Percentiles rank a stretch among this genome's conserved stretches.
Evolutionary conservation across 352 stramenopile species (phyloP).

Genomic region (Globisporangium abappressorium): DNA sequence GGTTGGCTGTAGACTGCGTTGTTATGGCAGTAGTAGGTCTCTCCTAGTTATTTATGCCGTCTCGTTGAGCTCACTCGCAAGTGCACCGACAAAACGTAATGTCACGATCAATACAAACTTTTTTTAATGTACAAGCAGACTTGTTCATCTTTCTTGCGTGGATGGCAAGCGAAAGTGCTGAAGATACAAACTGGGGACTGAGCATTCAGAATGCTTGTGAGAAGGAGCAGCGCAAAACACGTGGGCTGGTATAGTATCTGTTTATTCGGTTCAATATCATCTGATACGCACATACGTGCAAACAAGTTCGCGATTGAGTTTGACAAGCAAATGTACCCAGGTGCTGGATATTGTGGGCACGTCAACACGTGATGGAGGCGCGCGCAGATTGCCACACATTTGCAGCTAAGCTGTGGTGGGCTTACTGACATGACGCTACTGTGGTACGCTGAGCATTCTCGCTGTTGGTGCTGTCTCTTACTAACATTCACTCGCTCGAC

Average conservation of each 20-base stretch:
- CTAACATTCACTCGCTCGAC: background rate
- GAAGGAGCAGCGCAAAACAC: background rate
- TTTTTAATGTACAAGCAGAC: background rate
- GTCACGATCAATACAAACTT: background rate
- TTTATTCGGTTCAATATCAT: background rate
- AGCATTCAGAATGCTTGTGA: background rate
- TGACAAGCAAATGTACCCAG: background rate
- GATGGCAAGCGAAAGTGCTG: background rate
- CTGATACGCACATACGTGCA: background rate
- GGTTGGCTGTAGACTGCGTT: background rate
- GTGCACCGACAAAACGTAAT: slow-evolving; percentile 6
- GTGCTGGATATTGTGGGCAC: background rate
- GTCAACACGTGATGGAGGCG: background rate
- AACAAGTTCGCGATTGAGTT: background rate
- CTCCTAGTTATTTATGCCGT: slow-evolving; percentile 12
- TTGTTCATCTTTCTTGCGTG: background rate
- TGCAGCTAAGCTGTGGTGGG: background rate
- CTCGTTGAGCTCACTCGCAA: slow-evolving; percentile 8
- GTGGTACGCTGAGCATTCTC: background rate
- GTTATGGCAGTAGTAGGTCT: background rate
- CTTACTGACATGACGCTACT: background rate
- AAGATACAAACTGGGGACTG: too few relatives aligned
- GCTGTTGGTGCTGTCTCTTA: background rate
- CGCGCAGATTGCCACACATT: background rate
- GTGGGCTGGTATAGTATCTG: background rate